Conservation (phyloP, 1,284 basidiomycete species). For the Omphalotus olearius region DNA sequence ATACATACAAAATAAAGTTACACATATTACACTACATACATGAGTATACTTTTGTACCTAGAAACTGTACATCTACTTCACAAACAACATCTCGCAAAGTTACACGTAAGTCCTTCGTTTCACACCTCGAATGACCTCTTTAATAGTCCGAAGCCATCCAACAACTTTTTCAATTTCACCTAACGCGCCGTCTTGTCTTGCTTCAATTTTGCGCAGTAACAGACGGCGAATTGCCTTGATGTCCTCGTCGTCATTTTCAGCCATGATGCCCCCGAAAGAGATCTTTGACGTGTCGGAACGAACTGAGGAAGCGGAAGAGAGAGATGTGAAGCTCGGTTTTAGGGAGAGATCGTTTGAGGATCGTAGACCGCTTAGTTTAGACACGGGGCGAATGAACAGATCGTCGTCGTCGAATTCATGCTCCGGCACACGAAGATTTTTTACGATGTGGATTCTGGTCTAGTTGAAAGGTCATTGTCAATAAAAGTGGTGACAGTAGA, state of each 20-base stretch:
- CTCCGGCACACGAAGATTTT: conserved; percentile 25
- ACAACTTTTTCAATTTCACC: conserved; percentile 59
- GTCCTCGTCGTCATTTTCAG: conserved; percentile 53
- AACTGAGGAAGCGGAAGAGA: conserved; percentile 36
- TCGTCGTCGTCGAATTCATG: conserved; percentile 6
- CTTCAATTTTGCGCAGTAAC: conserved; percentile 58
- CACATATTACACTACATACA: no score
- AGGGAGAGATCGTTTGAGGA: conserved; percentile 17
- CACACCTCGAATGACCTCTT: conserved; percentile 54
- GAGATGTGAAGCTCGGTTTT: conserved; percentile 27
- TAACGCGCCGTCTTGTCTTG: conserved; percentile 50
- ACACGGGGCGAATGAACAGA: conserved; percentile 10
- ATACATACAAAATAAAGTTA: no score
- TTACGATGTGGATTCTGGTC: conserved; percentile 33
- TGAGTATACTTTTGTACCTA: no score
- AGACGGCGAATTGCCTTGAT: conserved; percentile 52
- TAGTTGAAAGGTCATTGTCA: conserved; percentile 15
- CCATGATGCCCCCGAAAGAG: conserved; percentile 33
- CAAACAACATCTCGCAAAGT: neutral
- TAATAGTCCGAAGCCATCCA: conserved; percentile 58
- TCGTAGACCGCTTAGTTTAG: neutral
- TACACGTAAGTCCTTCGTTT: conserved; percentile 44
- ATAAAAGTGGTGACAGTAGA: conserved; percentile 5
- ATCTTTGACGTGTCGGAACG: conserved; percentile 30
- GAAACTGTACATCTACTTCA: no score